phyloP scores from a whole-genome alignment of 768 basidiomycete genomes.

The Phanerochaete sordida region DNA sequence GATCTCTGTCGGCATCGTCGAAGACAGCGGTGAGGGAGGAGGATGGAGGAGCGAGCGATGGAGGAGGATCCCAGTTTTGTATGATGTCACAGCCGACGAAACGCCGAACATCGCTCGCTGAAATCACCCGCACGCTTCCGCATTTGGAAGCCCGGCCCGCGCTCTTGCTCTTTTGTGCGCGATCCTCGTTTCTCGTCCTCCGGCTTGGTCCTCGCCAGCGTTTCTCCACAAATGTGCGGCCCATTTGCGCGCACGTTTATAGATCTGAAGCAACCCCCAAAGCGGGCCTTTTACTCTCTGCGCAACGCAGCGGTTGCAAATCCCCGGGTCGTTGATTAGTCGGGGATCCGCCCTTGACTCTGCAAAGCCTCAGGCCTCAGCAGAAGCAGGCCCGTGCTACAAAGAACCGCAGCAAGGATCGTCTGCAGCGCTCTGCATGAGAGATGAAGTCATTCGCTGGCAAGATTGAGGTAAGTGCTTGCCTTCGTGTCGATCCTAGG shows the following conservation, averaged over 20 bases:
- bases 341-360: background rate
- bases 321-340: background rate
- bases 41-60: constrained; percentile 5
- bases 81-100: constrained; percentile 10
- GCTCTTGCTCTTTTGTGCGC: background rate
- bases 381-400: too few species aligned
- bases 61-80: constrained; percentile 5
- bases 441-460: background rate
- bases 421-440: background rate
- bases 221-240: background rate
- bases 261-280: background rate
- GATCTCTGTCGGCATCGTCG: constrained; percentile 8
- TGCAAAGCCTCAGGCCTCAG: too few species aligned
- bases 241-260: background rate
- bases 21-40: background rate
- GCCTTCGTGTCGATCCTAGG: too few species aligned
- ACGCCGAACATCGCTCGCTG: background rate
- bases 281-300: background rate
- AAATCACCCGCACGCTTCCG: constrained; percentile 1
- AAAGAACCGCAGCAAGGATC: background rate
- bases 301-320: background rate
- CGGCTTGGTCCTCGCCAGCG: constrained; percentile 1
- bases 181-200: background rate
- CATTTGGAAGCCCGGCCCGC: constrained; percentile 3
- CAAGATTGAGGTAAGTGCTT: too few species aligned